Conservation (phyloP, 2,329 filamentous ascomycete species). For the Hysterium pulicare region DNA sequence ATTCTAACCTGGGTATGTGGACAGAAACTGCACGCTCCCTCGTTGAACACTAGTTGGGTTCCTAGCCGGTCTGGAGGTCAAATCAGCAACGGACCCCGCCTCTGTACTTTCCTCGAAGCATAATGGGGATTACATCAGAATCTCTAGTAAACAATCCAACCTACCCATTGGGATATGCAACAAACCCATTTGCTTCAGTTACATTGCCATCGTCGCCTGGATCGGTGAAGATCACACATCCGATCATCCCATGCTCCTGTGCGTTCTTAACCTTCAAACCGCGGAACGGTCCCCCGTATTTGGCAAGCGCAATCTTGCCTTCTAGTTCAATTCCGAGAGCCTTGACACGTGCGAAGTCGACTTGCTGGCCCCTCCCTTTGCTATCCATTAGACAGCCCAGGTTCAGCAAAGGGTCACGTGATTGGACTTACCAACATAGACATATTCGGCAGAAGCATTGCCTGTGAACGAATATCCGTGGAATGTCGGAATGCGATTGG, state of each 20-base stretch:
- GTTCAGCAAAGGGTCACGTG: constrained; percentile 15
- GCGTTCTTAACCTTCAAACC: constrained; percentile 50
- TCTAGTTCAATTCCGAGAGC: constrained; percentile 43
- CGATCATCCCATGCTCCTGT: constrained; percentile 44
- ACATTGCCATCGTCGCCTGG: constrained; percentile 47
- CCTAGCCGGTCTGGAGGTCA: constrained; percentile 44
- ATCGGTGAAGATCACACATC: constrained; percentile 45
- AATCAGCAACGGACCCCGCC: too few species aligned
- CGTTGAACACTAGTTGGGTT: constrained; percentile 47
- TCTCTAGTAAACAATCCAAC: not conserved
- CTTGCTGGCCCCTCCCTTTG: constrained; percentile 28
- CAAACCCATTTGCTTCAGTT: constrained; percentile 45
- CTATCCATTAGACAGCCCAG: constrained; percentile 5
- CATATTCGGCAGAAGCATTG: constrained; percentile 46
- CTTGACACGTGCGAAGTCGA: constrained; percentile 45
- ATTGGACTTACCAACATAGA: constrained; percentile 42
- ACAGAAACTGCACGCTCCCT: constrained; percentile 57
- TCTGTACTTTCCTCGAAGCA: too few species aligned
- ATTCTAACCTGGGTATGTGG: constrained; percentile 52
- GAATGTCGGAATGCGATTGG: constrained; percentile 43
- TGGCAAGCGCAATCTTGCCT: constrained; percentile 48
- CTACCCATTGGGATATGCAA: constrained; percentile 41
- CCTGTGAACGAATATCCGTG: constrained; percentile 48
- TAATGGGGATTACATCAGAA: not conserved
- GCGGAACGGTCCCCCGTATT: constrained; percentile 45